Conservation (phyloP, 805 yeast genomes). For the Kluyveromyces dobzhanskii region DNA sequence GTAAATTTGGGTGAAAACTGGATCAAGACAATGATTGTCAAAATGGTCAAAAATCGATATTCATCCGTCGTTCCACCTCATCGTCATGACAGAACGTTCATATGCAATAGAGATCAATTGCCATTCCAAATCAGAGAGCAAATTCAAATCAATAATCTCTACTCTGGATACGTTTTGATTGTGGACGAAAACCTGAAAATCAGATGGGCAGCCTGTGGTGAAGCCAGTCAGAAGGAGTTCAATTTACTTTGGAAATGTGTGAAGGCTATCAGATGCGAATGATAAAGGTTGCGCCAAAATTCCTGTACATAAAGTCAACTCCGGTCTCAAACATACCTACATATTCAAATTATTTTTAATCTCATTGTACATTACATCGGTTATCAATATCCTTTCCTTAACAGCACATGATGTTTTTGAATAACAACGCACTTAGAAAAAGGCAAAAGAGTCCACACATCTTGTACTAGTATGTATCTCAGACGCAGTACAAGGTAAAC, state of each 20-base stretch:
- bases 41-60: constrained; percentile 40
- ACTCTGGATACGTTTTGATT: constrained; percentile 76
- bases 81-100: constrained; percentile 51
- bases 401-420: too few species aligned
- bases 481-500: too few species aligned
- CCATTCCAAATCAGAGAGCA: constrained; percentile 48
- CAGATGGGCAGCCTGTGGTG: constrained; percentile 90
- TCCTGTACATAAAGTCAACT: too few species aligned
- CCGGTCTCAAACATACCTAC: too few species aligned
- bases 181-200: constrained; percentile 68
- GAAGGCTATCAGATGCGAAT: constrained; percentile 47
- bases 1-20: constrained; percentile 67
- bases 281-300: neutral
- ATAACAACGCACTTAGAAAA: too few species aligned
- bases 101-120: constrained; percentile 53
- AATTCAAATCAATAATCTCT: constrained; percentile 60
- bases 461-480: too few species aligned
- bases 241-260: constrained; percentile 59
- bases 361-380: too few species aligned
- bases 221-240: constrained; percentile 59
- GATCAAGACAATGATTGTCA: constrained; percentile 57
- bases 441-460: too few species aligned
- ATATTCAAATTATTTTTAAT: too few species aligned
- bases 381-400: too few species aligned
- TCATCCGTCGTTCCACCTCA: constrained; percentile 37